Conservation (phyloP, 345 rosid genomes). For the Eucalyptus globulus region DNA sequence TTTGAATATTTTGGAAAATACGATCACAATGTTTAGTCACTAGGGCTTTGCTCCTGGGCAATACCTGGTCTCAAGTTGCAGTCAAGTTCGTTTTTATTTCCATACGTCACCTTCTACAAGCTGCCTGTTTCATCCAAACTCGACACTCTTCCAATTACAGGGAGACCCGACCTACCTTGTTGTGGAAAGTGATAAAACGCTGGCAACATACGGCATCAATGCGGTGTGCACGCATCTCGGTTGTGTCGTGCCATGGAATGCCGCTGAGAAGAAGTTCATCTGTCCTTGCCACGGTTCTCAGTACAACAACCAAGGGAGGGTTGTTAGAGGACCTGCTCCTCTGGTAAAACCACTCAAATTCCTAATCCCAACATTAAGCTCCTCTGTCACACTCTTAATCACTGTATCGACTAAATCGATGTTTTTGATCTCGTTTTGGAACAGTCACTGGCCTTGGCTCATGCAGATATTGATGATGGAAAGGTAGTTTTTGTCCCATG, state of each 20-base stretch:
- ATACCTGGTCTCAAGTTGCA: background rate
- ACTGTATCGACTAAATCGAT: background rate
- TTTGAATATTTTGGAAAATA: background rate
- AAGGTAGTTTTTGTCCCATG: constrained; percentile 91
- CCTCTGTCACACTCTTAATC: background rate
- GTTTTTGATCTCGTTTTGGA: background rate
- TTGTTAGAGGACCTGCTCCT: constrained; percentile 98
- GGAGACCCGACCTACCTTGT: constrained; percentile 98
- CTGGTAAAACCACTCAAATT: constrained; percentile 36
- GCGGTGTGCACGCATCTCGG: constrained; percentile 96
- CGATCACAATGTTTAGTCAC: background rate
- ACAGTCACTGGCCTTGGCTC: constrained; percentile 94
- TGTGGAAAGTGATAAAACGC: constrained; percentile 74
- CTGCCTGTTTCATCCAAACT: background rate
- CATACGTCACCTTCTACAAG: background rate
- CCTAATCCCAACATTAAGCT: background rate
- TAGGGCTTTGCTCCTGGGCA: background rate
- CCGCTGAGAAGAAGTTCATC: constrained; percentile 87
- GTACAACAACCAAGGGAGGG: constrained; percentile 92
- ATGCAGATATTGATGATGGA: constrained; percentile 59
- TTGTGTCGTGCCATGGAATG: constrained; percentile 91
- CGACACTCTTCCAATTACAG: constrained; percentile 5
- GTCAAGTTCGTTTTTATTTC: background rate
- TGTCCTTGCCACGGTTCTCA: constrained; percentile 99
- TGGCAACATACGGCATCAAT: constrained; percentile 77